Evolutionary conservation across 371 early-diverging fungal species (phyloP), one percentile per base, ranked within the genome.

Genomic region (Fennellomyces sp.): DNA sequence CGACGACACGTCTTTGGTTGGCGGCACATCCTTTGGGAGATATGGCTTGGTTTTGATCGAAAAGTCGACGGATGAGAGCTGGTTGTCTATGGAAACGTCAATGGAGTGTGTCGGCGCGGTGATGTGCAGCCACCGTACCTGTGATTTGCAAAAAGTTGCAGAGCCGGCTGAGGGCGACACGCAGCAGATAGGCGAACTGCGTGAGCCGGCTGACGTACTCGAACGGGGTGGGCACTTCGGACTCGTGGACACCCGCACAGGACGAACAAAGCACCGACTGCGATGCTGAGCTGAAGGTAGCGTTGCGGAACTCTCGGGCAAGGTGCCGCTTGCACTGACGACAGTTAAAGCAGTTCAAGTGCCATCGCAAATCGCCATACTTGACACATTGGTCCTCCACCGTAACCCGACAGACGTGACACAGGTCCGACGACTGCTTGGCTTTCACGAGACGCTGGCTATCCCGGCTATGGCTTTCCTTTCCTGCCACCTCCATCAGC

Each of bases 341-440:
- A 70, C 97, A 97, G 35, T 75, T 64, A 51, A 95, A 89, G 61
- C 97, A 97, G 35, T 70, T 69, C 39, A 79, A 68, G 66, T 97
- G 97, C 95, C 96, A 96, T 6, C 91, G 84, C 30, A 72, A 77
- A 13, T 78, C 79, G 23, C 78, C 86, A 47, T 81, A 81, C 27
- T 84, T 79, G 45, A 93, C 80, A 69, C 97, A 96, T 55, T 88
- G 92, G 42, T 95, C 95, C 64, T 97, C 97, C 30, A 97, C 83
- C 0, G 93, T 85, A 17, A 79, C 68, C 52, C 81, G 75, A 74
- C 98, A 98, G 1, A 67, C 45, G 6, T 79, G 73, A 70, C 97
- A 98, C 21, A 90, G 72, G 60, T 97, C 98, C 26, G 93, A 90
- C 12, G 61, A 61, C n/a, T 69, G 65, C 31, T 69, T 75, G 30